phyloP scores from a whole-genome alignment of 1,139 yeast genomes.

The Meyerozyma guilliermondii region DNA sequence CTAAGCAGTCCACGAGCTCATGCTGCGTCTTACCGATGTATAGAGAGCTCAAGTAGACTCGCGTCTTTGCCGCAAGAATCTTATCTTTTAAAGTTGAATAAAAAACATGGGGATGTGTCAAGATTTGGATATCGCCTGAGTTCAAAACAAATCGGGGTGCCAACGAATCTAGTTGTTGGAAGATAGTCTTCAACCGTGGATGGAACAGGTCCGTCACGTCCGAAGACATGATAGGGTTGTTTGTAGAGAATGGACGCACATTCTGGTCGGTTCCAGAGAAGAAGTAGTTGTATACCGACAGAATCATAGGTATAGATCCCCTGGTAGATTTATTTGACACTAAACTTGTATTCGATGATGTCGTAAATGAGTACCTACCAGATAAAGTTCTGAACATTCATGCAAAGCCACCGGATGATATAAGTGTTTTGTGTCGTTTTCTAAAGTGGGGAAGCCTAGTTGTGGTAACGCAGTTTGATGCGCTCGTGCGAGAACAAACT shows the following conservation, averaged over 20 bases:
- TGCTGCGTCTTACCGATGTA: constrained; percentile 81
- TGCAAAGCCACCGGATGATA: constrained; percentile 1
- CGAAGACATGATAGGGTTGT: constrained; percentile 19
- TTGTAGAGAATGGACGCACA: constrained; percentile 21
- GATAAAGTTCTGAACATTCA: constrained; percentile 1
- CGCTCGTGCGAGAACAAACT: constrained; percentile 2
- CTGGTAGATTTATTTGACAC: neutral
- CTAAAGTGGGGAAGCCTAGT: neutral
- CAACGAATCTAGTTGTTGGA: constrained; percentile 56
- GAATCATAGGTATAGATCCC: constrained; percentile 4
- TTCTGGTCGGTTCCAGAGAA: constrained; percentile 8
- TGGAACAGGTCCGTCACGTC: constrained; percentile 29
- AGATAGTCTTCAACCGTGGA: constrained; percentile 44
- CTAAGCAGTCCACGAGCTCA: constrained; percentile 62
- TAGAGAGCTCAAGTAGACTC: constrained; percentile 78
- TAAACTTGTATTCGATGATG: neutral
- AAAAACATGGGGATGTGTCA: constrained; percentile 65
- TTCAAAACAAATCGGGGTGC: constrained; percentile 66
- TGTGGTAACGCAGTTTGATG: neutral
- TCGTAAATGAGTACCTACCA: neutral
- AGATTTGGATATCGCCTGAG: constrained; percentile 57
- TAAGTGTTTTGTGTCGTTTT: neutral
- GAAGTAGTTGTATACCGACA: constrained; percentile 11
- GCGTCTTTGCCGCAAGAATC: constrained; percentile 46
- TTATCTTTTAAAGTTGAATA: constrained; percentile 56